A percentile compares a stretch with the other conserved stretches of the same genome.
phyloP scores from a whole-genome alignment of 352 stramenopile species.

The Phytophthora meadii region DNA sequence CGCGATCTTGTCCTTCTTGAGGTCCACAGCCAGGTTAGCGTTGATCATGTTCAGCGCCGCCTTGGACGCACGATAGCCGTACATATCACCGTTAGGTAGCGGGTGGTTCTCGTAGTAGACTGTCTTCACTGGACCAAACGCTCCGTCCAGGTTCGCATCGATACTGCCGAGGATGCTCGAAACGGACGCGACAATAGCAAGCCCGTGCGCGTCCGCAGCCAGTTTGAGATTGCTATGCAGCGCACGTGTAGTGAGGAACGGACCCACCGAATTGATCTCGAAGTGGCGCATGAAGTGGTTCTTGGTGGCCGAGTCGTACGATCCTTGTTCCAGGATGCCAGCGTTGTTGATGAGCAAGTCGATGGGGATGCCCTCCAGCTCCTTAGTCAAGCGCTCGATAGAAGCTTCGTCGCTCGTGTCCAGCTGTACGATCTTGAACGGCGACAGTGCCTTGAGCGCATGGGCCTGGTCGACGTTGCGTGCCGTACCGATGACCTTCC shows the following conservation, averaged over 20 bases:
- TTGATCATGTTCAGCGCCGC: conserved; percentile 73
- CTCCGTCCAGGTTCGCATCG: conserved; percentile 16
- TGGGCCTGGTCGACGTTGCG: conserved; percentile 33
- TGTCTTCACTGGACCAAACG: conserved; percentile 27
- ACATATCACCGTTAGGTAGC: conserved; percentile 39
- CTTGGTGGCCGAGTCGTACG: conserved; percentile 39
- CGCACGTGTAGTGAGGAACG: conserved; percentile 58
- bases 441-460: conserved; percentile 42
- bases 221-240: conserved; percentile 51
- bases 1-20: conserved; percentile 53
- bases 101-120: conserved; percentile 17
- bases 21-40: conserved; percentile 46
- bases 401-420: conserved; percentile 55
- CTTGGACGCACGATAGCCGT: conserved; percentile 75
- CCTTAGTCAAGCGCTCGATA: conserved; percentile 38
- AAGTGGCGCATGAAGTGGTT: conserved; percentile 56
- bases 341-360: conserved; percentile 75
- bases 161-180: conserved; percentile 35
- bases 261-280: conserved; percentile 64
- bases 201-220: conserved; percentile 21
- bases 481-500: conserved; percentile 50
- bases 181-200: conserved; percentile 46
- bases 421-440: conserved; percentile 52
- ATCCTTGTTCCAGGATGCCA: conserved; percentile 35
- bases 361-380: conserved; percentile 51